Evolutionary conservation across 768 basidiomycete genomes (phyloP).

Genomic region (Leccinum uliginosum): DNA sequence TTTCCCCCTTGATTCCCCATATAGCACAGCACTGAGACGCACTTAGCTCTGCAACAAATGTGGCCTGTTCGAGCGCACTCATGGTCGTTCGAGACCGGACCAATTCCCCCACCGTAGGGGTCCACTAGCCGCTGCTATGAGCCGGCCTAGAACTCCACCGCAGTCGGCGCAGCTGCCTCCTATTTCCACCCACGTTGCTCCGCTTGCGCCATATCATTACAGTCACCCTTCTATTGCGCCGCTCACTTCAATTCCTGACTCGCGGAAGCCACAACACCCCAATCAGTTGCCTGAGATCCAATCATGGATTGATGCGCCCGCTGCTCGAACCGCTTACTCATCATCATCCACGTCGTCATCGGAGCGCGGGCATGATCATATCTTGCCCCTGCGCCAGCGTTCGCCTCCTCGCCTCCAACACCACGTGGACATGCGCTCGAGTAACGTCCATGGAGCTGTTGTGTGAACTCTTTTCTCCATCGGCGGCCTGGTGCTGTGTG

Average conservation of each 20-base stretch:
- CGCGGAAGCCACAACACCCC: slow-evolving; percentile 29
- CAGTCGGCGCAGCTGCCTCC: slow-evolving; percentile 41
- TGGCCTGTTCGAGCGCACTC: slow-evolving; percentile 76
- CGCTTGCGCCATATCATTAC: slow-evolving; percentile 46
- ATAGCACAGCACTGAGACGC: slow-evolving; percentile 4
- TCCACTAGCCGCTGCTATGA: slow-evolving; percentile 50
- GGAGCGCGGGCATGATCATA: slow-evolving; percentile 30
- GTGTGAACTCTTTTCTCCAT: slow-evolving; percentile 17
- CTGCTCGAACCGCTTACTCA: slow-evolving; percentile 24
- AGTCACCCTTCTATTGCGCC: slow-evolving; percentile 52
- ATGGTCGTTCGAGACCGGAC: slow-evolving; percentile 72
- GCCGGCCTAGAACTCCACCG: slow-evolving; percentile 48
- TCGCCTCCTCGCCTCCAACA: slow-evolving; percentile 32
- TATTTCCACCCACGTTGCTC: slow-evolving; percentile 37
- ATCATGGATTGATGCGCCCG: slow-evolving; percentile 40
- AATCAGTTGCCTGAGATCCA: slow-evolving; percentile 45
- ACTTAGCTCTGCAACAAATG: slow-evolving; percentile 57
- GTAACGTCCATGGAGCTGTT: slow-evolving; percentile 28
- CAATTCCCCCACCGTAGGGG: slow-evolving; percentile 80
- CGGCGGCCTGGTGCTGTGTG: slow-evolving; percentile 19
- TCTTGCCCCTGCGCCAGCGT: slow-evolving; percentile 29
- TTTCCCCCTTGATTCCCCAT: not conserved
- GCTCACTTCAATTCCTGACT: slow-evolving; percentile 34
- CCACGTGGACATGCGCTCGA: slow-evolving; percentile 31
- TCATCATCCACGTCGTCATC: slow-evolving; percentile 27